Evolutionary conservation across 495 filamentous ascomycete species (phyloP), one percentile per base, ranked within the genome.

Genomic region (Friedmanniomyces simplex): DNA sequence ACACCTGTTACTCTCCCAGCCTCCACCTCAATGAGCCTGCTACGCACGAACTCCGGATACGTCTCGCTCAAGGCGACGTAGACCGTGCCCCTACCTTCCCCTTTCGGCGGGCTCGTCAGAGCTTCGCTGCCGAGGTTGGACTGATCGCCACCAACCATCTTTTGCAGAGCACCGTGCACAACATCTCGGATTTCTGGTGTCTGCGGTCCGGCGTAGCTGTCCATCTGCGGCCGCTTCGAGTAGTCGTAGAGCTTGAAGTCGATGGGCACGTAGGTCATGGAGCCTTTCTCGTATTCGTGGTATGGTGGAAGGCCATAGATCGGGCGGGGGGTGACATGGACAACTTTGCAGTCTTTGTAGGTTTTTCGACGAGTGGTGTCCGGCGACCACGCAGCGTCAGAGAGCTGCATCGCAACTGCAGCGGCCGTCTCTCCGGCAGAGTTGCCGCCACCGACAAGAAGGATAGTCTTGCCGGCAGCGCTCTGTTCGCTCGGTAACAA

Each of bases 371-470:
- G 28, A 37, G 66, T 69, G 18, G 67, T 54, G 1, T 65, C 67
- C 1, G 79, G 74, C 0, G 77, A 73, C 59, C 82, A 71, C 2
- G 62, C 63, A 0, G 74, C 71, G 21, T 82, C 81, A 0, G 86
- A 88, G 2, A 89, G 67, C 50, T 86, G 80, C 18, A 83, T 73
- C 14, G 88, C 88, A 34, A 90, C 74, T 3, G 82, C 79, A 21
- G 83, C 81, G 7, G 86, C 87, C 41, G 83, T 80, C 72, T 95
- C 89, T 10, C 82, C 78, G 0, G 87, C 88, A 18, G 86, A 91
- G 78, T 94, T 89, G 55, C 87, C 86, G 1, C 89, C 89, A 3
- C 89, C 89, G 10, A 91, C 76, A 14, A 96, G 77, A 2, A 91
- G 76, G 49, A 94, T 79, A 62, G 84, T 86, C n/a, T 79, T 75